Base-by-base conservation (phyloP, 1,139 yeast genomes). In the Lodderomyces beijingensis region DNA sequence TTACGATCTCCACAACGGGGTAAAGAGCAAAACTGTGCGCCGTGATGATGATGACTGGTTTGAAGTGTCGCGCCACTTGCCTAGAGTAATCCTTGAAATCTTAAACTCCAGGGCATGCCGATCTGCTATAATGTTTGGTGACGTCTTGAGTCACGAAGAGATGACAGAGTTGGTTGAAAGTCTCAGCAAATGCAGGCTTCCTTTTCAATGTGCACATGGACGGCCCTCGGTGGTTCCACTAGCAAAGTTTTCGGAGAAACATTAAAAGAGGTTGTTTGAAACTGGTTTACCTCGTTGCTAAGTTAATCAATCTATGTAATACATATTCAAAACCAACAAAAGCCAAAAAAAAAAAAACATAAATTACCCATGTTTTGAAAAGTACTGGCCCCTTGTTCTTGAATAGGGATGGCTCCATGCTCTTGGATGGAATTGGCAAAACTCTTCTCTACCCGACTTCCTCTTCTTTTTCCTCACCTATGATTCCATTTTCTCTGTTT, bases 141-240 rank as follows among this genome's bases (percentile, higher is more conserved):
- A 77, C 29, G 32, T 37, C 2, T 50, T 87, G 25, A 46, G 62
- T 0, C 34, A 30, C 1, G 41, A 39, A 0, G 72, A 77, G 35
- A 80, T 87, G 60, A 38, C 46, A 2, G 30, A 46, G 0, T 45
- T 84, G 29, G 45, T 85, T 0, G 29, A 36, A 1, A 41, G 56
- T 2, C 59, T 86, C 16, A 45, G 62, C 0, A 26, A 38, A 3
- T 85, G 95, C 47, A 47, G 56, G 12, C 53, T 69, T 11, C 95
- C 95, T 0, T 82, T 84, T 43, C 79, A 74, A 36, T 87, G 95
- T 62, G 95, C 95, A 0, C 95, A 87, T 53, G 95, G 95, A 0
- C 55, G 95, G 33, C 95, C 95, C 0, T 73, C 89, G 0, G 55
- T 82, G 10, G 70, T 77, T 0, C 89, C 93, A 0, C 36, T 82